These are phyloP conservation scores for Ploettnerulaceae sp. DNA, from an alignment of 2,329 filamentous ascomycete species.

Conservation along the genomic window DNA sequence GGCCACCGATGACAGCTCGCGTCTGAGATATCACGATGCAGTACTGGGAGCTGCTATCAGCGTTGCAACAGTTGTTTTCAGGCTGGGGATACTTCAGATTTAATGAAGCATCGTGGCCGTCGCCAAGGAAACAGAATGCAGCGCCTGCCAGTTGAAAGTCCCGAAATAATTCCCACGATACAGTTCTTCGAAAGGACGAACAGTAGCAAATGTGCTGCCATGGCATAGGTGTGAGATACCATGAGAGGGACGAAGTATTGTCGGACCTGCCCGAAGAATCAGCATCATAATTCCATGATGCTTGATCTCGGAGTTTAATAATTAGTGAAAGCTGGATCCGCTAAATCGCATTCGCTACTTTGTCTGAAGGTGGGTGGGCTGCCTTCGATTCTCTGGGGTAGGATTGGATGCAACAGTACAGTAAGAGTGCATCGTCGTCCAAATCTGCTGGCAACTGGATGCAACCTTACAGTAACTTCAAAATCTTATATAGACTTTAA, in stretches of 20 bases:
- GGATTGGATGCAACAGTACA: slow-evolving; percentile 3
- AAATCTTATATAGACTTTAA: too few relatives aligned
- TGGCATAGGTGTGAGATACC: slow-evolving; percentile 41
- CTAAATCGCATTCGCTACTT: slow-evolving; percentile 37
- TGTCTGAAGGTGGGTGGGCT: slow-evolving; percentile 3
- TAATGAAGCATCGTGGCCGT: slow-evolving; percentile 48
- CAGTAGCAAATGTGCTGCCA: slow-evolving; percentile 38
- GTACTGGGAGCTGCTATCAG: slow-evolving; percentile 10
- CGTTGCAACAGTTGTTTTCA: slow-evolving; percentile 8
- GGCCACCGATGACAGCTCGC: slow-evolving; percentile 9
- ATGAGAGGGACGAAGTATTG: slow-evolving; percentile 43
- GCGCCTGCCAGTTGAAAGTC: slow-evolving; percentile 45
- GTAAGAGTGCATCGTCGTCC: too few relatives aligned
- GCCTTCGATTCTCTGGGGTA: background rate
- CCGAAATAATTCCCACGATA: slow-evolving; percentile 42
- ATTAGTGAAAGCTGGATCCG: slow-evolving; percentile 44
- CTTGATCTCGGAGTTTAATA: slow-evolving; percentile 50
- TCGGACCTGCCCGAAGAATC: slow-evolving; percentile 47
- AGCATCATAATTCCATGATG: slow-evolving; percentile 47
- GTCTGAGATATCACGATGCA: slow-evolving; percentile 10
- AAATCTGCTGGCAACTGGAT: slow-evolving; percentile 24
- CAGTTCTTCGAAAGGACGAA: slow-evolving; percentile 40
- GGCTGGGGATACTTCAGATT: slow-evolving; percentile 40
- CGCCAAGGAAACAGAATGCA: slow-evolving; percentile 45
- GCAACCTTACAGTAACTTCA: background rate